Percentiles rank a stretch among this genome's conserved stretches.
These are phyloP conservation scores for Ophiosphaerella korrae DNA, from an alignment of 2,329 filamentous ascomycete species.

Conservation along the genomic window DNA sequence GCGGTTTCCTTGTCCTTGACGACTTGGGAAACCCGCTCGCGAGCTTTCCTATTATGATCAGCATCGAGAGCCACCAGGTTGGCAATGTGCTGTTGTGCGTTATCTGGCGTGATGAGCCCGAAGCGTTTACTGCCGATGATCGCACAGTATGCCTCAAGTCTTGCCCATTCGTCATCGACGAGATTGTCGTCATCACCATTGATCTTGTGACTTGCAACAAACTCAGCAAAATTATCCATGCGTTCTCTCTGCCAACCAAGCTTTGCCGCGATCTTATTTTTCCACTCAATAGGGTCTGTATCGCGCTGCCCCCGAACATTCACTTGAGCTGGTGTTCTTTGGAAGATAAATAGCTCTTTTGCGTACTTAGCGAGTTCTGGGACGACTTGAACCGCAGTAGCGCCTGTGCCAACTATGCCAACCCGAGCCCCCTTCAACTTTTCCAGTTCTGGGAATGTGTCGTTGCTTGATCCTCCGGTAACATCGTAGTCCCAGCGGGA, in stretches of 20 bases:
- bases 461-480: conserved; percentile 45
- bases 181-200: conserved; percentile 42
- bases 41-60: conserved; percentile 48
- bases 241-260: conserved; percentile 57
- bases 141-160: conserved; percentile 45
- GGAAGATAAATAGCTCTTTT: conserved; percentile 50
- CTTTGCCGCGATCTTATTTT: conserved; percentile 33
- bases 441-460: conserved; percentile 30
- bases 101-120: conserved; percentile 42
- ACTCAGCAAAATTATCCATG: conserved; percentile 48
- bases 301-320: conserved; percentile 39
- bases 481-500: conserved; percentile 51
- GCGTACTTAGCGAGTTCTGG: conserved; percentile 48
- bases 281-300: conserved; percentile 53
- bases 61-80: conserved; percentile 51
- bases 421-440: conserved; percentile 48
- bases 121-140: conserved; percentile 19
- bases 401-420: conserved; percentile 53
- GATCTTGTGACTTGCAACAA: conserved; percentile 32
- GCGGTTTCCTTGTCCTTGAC: conserved; percentile 59
- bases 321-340: conserved; percentile 51
- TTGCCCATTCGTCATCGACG: conserved; percentile 56
- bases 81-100: conserved; percentile 46
- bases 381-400: conserved; percentile 50
- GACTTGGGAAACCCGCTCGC: conserved; percentile 52